phyloP scores from a whole-genome alignment of 2,329 filamentous ascomycete species.

The Zasmidium angulare region DNA sequence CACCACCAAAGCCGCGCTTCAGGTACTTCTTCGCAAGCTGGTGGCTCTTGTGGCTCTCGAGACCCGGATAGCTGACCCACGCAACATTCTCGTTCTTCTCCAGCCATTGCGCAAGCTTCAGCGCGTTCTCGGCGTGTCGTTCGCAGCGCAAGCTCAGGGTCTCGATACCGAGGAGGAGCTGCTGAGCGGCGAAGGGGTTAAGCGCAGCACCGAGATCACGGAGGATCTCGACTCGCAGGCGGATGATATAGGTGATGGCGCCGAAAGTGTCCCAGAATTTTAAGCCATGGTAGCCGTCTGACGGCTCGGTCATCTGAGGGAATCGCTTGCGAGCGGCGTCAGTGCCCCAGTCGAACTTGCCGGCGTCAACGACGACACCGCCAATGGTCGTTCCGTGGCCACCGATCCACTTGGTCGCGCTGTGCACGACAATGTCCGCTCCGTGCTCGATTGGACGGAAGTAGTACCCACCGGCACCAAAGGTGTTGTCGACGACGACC shows the following conservation, averaged over 20 bases:
- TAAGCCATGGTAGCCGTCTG: slow-evolving; percentile 86
- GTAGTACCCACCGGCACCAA: slow-evolving; percentile 89
- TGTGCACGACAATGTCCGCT: slow-evolving; percentile 91
- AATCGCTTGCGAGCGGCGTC: slow-evolving; percentile 66
- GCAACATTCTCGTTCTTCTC: slow-evolving; percentile 78
- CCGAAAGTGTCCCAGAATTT: slow-evolving; percentile 96
- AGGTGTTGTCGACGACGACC: slow-evolving; percentile 83
- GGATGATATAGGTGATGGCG: slow-evolving; percentile 75
- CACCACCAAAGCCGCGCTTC: slow-evolving; percentile 79
- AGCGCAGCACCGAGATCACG: slow-evolving; percentile 80
- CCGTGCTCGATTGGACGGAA: slow-evolving; percentile 83
- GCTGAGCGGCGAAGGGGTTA: slow-evolving; percentile 90
- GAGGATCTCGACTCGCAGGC: slow-evolving; percentile 83
- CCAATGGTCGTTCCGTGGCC: slow-evolving; percentile 87
- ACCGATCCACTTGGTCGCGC: slow-evolving; percentile 95
- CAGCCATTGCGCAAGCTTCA: slow-evolving; percentile 77
- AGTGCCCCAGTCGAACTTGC: slow-evolving; percentile 92
- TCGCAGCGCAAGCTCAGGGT: slow-evolving; percentile 85
- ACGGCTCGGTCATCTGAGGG: slow-evolving; percentile 87
- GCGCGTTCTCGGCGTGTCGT: slow-evolving; percentile 80
- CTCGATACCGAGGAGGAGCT: slow-evolving; percentile 84
- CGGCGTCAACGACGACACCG: slow-evolving; percentile 81
- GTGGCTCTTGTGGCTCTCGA: slow-evolving; percentile 79
- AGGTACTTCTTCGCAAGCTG: slow-evolving; percentile 83
- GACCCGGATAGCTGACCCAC: slow-evolving; percentile 93